Base-by-base conservation (phyloP, 2,329 filamentous ascomycete species). In the Paraconiothyrium sp. region DNA sequence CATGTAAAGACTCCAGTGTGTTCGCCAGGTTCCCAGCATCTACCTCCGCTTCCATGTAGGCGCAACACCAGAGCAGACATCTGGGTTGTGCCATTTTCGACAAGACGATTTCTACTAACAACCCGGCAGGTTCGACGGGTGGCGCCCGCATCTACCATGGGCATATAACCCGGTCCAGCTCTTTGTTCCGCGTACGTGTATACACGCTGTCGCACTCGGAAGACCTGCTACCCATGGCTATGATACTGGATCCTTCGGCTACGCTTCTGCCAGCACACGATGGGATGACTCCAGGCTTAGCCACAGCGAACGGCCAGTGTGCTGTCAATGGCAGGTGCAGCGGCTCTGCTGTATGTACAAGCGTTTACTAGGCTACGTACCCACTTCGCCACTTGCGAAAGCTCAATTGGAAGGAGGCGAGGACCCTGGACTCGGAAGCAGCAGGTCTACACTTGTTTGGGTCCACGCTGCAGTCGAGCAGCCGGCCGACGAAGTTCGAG, bases 251-350 rank as follows among this genome's bases (percentile, higher is more conserved):
- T 20, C 46, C n/a, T 30, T 24, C 30, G 46, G 46, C 46, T 32
- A 32, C 24, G 10, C 30, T 30, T 16, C 30, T 16, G 46, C 46
- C 46, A 48, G 24, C 46, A 32, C 46, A 48, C 24, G 46, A 32
- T 16, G 24, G 46, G 2, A 51, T 3, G 22, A 13, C n/a, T 9
- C 48, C 32, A 11, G 14, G 30, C 13, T 16, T 37, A 5, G 48
- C 48, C 43, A 41, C 44, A 59, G 61, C 49, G 55, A 60, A 61
- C 54, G 47, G 63, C 35, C 63, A 64, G 58, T 69, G 67, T 54
- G 67, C 61, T 69, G 67, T 67, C 67, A 63, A 59, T 61, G 62
- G 59, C 27, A 60, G 43, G 51, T 63, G 64, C 64, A 65, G 52
- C 46, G 52, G 54, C 49, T 54, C 39, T 22, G 14, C 34, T 62